A percentile compares a stretch with the other conserved stretches of the same genome.
Evolutionary conservation across 805 yeast genomes (phyloP).

Genomic region (Zygosaccharomyces gambellarensis): DNA sequence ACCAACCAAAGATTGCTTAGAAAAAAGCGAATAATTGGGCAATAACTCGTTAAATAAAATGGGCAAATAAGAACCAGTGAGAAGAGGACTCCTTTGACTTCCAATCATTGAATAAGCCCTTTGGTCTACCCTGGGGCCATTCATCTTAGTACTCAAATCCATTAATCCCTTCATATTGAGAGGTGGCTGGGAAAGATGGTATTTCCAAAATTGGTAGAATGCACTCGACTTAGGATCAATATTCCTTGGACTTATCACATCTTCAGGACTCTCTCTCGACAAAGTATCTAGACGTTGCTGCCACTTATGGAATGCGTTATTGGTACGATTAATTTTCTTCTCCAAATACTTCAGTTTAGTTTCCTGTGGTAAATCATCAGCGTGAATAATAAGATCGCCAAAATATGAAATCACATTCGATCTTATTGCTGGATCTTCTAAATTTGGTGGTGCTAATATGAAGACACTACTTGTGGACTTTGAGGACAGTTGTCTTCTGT

Average conservation of each 20-base stretch:
- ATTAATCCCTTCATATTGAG: conserved; percentile 51
- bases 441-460: conserved; percentile 81
- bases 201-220: conserved; percentile 31
- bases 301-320: conserved; percentile 79
- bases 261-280: background rate
- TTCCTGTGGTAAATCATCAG: conserved; percentile 28
- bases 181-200: conserved; percentile 33
- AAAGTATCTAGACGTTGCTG: conserved; percentile 52
- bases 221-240: conserved; percentile 27
- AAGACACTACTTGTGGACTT: conserved; percentile 51
- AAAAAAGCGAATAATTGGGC: conserved; percentile 54
- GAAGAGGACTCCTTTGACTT: conserved; percentile 50
- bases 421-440: conserved; percentile 72
- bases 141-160: conserved; percentile 58
- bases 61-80: conserved; percentile 61
- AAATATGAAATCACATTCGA: conserved; percentile 81
- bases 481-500: conserved; percentile 61
- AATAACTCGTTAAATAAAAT: conserved; percentile 55
- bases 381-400: conserved; percentile 68
- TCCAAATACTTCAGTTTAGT: conserved; percentile 47
- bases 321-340: conserved; percentile 59
- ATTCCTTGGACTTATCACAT: conserved; percentile 35
- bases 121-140: conserved; percentile 46
- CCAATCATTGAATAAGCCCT: conserved; percentile 35
- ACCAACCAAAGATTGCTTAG: conserved; percentile 47